Evolutionary conservation across 1,284 basidiomycete genomes (phyloP).

Genomic region (Limonomyces culmigenus): DNA sequence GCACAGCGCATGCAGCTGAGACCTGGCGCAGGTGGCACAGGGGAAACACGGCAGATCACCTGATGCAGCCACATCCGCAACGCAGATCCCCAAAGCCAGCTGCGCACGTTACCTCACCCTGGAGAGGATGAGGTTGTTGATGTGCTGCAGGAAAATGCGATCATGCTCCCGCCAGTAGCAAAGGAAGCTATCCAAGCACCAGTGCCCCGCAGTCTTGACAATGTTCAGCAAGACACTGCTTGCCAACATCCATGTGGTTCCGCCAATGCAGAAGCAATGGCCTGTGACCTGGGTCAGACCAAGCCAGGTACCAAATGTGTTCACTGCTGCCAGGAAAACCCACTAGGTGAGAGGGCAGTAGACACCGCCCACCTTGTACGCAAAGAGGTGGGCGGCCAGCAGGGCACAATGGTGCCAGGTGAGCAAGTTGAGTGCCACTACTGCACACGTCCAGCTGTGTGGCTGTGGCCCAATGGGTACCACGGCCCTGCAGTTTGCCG

Average conservation of each 20-base stretch:
- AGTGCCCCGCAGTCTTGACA: constrained; percentile 6
- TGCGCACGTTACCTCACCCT: neutral
- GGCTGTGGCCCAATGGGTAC: neutral
- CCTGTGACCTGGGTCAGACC: constrained; percentile 3
- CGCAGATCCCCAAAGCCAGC: too few relatives aligned
- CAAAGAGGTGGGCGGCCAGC: neutral
- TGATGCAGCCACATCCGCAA: too few relatives aligned
- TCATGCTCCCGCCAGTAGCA: constrained; percentile 6
- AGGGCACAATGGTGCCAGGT: neutral
- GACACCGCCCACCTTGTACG: neutral
- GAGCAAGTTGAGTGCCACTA: neutral
- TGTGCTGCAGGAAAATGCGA: neutral
- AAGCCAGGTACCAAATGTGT: neutral
- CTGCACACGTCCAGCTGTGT: neutral
- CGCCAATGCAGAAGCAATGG: constrained; percentile 9
- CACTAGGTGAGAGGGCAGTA: neutral
- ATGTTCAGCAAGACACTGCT: constrained; percentile 6
- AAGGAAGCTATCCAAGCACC: constrained; percentile 8
- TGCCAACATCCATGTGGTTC: constrained; percentile 6
- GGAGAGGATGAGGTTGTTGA: neutral
- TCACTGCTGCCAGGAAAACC: neutral
- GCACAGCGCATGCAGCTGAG: too few relatives aligned
- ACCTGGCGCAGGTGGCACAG: too few relatives aligned
- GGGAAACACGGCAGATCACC: too few relatives aligned
- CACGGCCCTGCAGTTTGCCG: neutral